A percentile compares a stretch with the other conserved stretches of the same genome.
Evolutionary conservation across 139 green algal genomes (phyloP).

Genomic region (Tetraselmis striata): DNA sequence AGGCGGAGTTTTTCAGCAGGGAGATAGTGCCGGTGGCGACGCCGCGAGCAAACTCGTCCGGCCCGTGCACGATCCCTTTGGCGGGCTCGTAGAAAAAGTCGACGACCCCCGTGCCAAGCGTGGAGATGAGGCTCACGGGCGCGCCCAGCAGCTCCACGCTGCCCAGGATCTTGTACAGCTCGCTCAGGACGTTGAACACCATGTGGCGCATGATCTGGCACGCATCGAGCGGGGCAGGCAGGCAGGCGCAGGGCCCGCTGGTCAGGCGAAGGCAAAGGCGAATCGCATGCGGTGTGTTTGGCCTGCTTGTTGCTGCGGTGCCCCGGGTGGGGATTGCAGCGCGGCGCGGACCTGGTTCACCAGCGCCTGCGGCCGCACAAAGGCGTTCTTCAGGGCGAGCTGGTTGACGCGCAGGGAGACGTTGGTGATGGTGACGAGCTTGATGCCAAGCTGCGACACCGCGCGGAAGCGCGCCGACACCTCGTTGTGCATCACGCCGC

Average conservation of each 20-base stretch:
- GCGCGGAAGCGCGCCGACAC: constrained; percentile 21
- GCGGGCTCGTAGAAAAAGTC: constrained; percentile 48
- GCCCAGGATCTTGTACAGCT: constrained; percentile 48
- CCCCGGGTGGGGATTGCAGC: too few species aligned
- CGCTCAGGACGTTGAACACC: constrained; percentile 24
- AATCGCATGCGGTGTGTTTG: too few species aligned
- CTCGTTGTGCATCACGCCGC: background rate
- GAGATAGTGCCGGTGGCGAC: constrained; percentile 31
- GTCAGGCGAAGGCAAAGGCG: too few species aligned
- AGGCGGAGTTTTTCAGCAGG: constrained; percentile 43
- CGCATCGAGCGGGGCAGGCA: too few species aligned
- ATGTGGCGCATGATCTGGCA: constrained; percentile 29
- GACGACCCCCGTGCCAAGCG: constrained; percentile 32
- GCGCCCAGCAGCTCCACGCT: constrained; percentile 39
- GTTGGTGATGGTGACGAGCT: constrained; percentile 41
- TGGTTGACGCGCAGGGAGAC: constrained; percentile 40
- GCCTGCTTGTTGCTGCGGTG: too few species aligned
- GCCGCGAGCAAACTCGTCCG: constrained; percentile 37
- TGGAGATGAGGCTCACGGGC: constrained; percentile 28
- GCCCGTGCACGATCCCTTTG: constrained; percentile 34
- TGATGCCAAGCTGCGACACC: constrained; percentile 27
- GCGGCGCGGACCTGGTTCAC: background rate
- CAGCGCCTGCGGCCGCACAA: constrained; percentile 24
- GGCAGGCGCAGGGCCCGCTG: too few species aligned
- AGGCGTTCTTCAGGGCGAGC: constrained; percentile 29